These are phyloP conservation scores for Cronartium ribicola DNA, from an alignment of 1,284 basidiomycete species.

Conservation along the genomic window DNA sequence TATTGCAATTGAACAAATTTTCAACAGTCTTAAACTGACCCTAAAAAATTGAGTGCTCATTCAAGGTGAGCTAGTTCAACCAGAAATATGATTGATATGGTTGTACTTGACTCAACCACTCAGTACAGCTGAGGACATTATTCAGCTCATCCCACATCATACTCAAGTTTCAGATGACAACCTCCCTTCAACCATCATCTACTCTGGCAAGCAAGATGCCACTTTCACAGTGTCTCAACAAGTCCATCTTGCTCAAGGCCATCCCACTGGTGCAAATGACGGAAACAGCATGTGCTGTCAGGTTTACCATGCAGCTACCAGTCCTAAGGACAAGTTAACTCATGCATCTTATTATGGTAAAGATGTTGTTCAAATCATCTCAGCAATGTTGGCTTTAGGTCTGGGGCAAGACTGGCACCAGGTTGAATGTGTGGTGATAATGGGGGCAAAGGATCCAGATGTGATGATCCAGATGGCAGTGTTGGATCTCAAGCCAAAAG, in stretches of 20 bases:
- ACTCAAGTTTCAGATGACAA: not conserved
- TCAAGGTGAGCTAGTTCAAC: not conserved
- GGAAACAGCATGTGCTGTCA: slow-evolving; percentile 3
- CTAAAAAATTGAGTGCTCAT: not conserved
- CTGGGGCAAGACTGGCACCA: slow-evolving; percentile 17
- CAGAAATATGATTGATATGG: slow-evolving; percentile 7
- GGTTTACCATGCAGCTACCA: slow-evolving; percentile 12
- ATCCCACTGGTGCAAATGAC: not conserved
- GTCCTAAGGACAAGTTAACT: slow-evolving; percentile 4
- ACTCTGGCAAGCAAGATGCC: not conserved
- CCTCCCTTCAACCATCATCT: not conserved
- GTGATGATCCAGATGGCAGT: slow-evolving; percentile 11
- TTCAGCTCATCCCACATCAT: not conserved
- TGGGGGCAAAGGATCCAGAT: not conserved
- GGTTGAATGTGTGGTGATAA: not conserved
- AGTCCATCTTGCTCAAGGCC: slow-evolving; percentile 6
- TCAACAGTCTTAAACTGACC: not conserved
- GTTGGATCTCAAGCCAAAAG: too few relatives aligned
- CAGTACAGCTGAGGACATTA: not conserved
- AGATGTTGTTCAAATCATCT: not conserved
- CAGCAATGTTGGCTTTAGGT: slow-evolving; percentile 7
- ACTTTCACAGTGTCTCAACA: not conserved
- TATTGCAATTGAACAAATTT: slow-evolving; percentile 2
- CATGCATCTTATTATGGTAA: not conserved
- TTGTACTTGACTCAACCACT: not conserved